phyloP scores from a whole-genome alignment of 1,284 basidiomycete species.

The Cryptococcus hybrid region DNA sequence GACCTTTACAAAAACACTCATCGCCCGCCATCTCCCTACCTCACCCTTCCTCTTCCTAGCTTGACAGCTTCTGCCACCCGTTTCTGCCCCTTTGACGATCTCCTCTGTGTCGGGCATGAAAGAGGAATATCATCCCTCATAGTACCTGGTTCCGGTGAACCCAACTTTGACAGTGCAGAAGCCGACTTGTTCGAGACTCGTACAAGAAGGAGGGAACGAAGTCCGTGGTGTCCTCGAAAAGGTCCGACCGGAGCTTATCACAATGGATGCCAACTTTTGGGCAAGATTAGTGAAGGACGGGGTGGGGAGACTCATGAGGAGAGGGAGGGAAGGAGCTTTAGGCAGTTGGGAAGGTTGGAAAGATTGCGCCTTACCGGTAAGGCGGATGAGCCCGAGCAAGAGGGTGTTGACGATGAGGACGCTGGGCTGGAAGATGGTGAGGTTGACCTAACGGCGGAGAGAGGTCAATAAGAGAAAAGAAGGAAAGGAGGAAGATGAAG shows the following conservation, averaged over 20 bases:
- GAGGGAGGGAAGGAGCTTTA: slow-evolving; percentile 60
- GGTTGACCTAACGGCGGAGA: slow-evolving; percentile 52
- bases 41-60: slow-evolving; percentile 64
- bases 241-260: slow-evolving; percentile 92
- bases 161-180: slow-evolving; percentile 91
- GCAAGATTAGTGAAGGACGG: slow-evolving; percentile 64
- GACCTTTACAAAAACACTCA: slow-evolving; percentile 14
- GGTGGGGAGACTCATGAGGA: slow-evolving; percentile 56
- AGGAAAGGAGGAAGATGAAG: slow-evolving; percentile 19
- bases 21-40: slow-evolving; percentile 67
- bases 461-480: slow-evolving; percentile 10
- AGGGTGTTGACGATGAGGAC: slow-evolving; percentile 31
- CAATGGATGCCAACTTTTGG: slow-evolving; percentile 83
- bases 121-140: slow-evolving; percentile 79
- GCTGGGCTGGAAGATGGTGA: slow-evolving; percentile 26
- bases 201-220: slow-evolving; percentile 80
- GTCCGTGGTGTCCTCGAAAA: slow-evolving; percentile 90
- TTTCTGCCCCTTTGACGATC: slow-evolving; percentile 92
- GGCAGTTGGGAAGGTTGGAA: slow-evolving; percentile 69
- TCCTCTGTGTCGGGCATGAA: slow-evolving; percentile 70
- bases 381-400: slow-evolving; percentile 63
- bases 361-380: slow-evolving; percentile 68
- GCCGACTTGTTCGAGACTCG: slow-evolving; percentile 93
- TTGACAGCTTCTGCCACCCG: slow-evolving; percentile 61
- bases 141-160: slow-evolving; percentile 88